Percentiles rank a stretch among this genome's conserved stretches.
phyloP scores from a whole-genome alignment of 257 asterid species.

The Ophiorrhiza pumila region DNA sequence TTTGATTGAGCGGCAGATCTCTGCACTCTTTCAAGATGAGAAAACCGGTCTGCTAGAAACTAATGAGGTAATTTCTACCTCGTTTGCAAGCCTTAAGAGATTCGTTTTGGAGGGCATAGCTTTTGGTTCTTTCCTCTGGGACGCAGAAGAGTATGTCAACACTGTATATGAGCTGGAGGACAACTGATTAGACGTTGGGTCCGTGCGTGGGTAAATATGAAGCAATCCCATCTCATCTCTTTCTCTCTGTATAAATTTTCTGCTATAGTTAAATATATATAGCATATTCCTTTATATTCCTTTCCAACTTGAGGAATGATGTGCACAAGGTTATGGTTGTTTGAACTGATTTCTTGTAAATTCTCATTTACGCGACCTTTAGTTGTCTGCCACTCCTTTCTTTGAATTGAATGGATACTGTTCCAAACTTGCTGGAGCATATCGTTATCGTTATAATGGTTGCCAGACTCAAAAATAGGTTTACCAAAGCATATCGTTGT shows the following conservation, averaged over 20 bases:
- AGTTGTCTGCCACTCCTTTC: too few species aligned
- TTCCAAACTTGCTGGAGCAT: too few species aligned
- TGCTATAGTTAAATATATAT: not conserved
- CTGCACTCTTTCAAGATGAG: conserved; percentile 66
- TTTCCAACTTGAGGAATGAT: not conserved
- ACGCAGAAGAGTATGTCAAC: conserved; percentile 49
- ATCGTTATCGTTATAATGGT: too few species aligned
- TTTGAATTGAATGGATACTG: too few species aligned
- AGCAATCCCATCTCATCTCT: not conserved
- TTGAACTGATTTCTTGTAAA: too few species aligned
- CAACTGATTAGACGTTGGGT: conserved; percentile 27
- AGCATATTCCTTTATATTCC: not conserved
- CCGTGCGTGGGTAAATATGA: not conserved
- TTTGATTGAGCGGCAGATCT: conserved; percentile 62
- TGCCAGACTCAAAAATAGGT: too few species aligned
- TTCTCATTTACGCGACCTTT: too few species aligned
- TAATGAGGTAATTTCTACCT: conserved; percentile 49
- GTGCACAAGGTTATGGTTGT: not conserved
- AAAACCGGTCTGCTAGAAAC: conserved; percentile 35
- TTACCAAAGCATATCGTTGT: too few species aligned
- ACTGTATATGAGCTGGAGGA: conserved; percentile 56
- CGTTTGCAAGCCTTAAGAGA: conserved; percentile 79
- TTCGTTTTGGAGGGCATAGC: conserved; percentile 80
- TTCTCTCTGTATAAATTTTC: not conserved
- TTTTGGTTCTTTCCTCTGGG: conserved; percentile 82